These are phyloP conservation scores for Ophiostoma montium DNA, from an alignment of 2,329 filamentous ascomycete genomes.

Conservation along the genomic window DNA sequence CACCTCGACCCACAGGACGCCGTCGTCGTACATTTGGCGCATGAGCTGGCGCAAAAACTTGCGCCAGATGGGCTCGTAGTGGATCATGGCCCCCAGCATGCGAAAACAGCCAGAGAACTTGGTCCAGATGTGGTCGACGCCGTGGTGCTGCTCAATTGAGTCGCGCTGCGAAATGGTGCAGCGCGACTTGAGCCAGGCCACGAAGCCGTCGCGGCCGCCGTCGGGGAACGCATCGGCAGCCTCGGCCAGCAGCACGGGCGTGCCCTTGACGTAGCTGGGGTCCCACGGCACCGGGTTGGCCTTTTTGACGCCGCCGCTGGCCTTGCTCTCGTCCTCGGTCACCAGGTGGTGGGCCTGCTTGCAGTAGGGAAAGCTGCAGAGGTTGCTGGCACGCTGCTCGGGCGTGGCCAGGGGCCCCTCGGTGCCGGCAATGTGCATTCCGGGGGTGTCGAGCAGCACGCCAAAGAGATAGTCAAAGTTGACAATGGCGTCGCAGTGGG, in stretches of 20 bases:
- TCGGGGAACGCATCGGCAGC: constrained; percentile 65
- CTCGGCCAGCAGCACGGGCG: constrained; percentile 41
- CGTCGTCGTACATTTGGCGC: constrained; percentile 59
- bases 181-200: constrained; percentile 61
- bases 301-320: constrained; percentile 15
- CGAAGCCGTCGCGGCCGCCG: constrained; percentile 56
- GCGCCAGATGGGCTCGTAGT: constrained; percentile 83
- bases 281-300: constrained; percentile 39
- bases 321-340: constrained; percentile 1
- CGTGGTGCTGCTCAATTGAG: constrained; percentile 66
- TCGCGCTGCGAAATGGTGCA: constrained; percentile 60
- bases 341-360: constrained; percentile 29
- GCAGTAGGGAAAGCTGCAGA: constrained; percentile 41
- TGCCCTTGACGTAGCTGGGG: constrained; percentile 42
- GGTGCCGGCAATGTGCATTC: constrained; percentile 55
- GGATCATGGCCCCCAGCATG: constrained; percentile 59
- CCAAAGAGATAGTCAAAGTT: constrained; percentile 70
- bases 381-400: constrained; percentile 36
- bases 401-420: constrained; percentile 40
- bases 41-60: constrained; percentile 60
- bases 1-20: constrained; percentile 73
- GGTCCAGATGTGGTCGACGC: constrained; percentile 69
- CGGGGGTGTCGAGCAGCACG: constrained; percentile 54
- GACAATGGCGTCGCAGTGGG: constrained; percentile 83
- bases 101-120: constrained; percentile 67